Evolutionary conservation across 352 stramenopile genomes (phyloP).

Genomic region (Pythium brachiatum): DNA sequence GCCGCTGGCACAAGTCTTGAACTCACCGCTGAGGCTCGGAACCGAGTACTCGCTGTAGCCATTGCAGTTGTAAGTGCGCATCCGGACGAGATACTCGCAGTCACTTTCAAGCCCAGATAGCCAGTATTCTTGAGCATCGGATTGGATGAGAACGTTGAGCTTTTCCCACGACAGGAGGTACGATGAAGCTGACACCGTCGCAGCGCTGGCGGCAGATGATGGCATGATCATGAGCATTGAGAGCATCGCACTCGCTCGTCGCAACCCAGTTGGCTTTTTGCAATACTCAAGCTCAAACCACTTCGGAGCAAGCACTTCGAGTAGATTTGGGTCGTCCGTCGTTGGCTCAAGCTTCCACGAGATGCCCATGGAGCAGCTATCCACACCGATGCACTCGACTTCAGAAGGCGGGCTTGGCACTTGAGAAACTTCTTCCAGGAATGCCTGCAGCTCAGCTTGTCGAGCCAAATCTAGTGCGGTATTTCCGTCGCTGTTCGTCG

Average conservation of each 20-base stretch:
- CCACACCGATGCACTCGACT: slow-evolving; percentile 48
- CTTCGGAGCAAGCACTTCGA: slow-evolving; percentile 37
- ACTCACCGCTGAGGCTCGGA: slow-evolving; percentile 41
- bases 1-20: slow-evolving; percentile 30
- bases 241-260: slow-evolving; percentile 43
- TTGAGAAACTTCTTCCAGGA: slow-evolving; percentile 40
- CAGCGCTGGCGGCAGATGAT: slow-evolving; percentile 20
- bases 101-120: slow-evolving; percentile 47
- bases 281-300: slow-evolving; percentile 63
- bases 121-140: slow-evolving; percentile 56
- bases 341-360: slow-evolving; percentile 46
- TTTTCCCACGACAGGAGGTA: slow-evolving; percentile 57
- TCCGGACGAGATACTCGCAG: slow-evolving; percentile 60
- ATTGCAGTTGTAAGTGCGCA: slow-evolving; percentile 59
- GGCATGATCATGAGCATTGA: slow-evolving; percentile 54
- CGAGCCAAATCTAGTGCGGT: slow-evolving; percentile 45
- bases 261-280: slow-evolving; percentile 49
- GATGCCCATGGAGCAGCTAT: slow-evolving; percentile 51
- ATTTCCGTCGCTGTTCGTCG: slow-evolving; percentile 41
- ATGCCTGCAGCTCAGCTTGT: slow-evolving; percentile 33
- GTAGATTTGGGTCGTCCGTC: slow-evolving; percentile 27
- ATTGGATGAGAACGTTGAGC: slow-evolving; percentile 44
- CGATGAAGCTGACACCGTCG: slow-evolving; percentile 29
- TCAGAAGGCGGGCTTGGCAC: slow-evolving; percentile 30
- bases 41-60: slow-evolving; percentile 58